Evolutionary conservation across 2,329 filamentous ascomycete species (phyloP).

Genomic region (Erysiphe neolycopersici): DNA sequence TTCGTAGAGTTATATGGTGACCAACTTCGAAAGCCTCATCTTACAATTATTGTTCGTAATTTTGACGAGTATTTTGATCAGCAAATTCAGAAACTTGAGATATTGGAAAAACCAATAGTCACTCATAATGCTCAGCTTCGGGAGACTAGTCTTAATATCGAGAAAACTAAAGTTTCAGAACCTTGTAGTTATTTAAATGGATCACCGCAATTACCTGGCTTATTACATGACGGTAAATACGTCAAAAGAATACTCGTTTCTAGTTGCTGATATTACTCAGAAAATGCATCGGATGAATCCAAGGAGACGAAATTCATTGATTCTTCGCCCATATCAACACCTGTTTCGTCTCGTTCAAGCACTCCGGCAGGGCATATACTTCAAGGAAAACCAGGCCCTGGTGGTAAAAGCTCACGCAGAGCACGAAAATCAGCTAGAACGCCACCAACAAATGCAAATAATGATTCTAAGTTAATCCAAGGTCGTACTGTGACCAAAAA

Average conservation of each 20-base stretch:
- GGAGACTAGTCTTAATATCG: too few relatives aligned
- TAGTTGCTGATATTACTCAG: slow-evolving; percentile 3
- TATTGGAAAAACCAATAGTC: slow-evolving; percentile 6
- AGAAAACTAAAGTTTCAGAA: not conserved
- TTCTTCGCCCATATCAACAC: slow-evolving; percentile 40
- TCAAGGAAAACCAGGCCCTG: slow-evolving; percentile 47
- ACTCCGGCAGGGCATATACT: slow-evolving; percentile 30
- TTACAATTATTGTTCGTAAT: slow-evolving; percentile 51
- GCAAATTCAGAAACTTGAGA: slow-evolving; percentile 60
- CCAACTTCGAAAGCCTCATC: slow-evolving; percentile 57
- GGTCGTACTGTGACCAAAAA: slow-evolving; percentile 42
- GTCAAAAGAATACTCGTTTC: not conserved
- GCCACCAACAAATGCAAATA: slow-evolving; percentile 43
- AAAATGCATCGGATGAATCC: slow-evolving; percentile 10
- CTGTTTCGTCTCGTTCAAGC: slow-evolving; percentile 15
- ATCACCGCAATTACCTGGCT: slow-evolving; percentile 20
- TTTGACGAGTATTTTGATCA: slow-evolving; percentile 93
- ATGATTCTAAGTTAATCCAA: slow-evolving; percentile 40
- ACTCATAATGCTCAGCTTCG: too few relatives aligned
- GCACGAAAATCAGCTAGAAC: slow-evolving; percentile 43
- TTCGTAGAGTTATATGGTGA: slow-evolving; percentile 79
- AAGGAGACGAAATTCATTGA: slow-evolving; percentile 19
- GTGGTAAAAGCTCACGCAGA: slow-evolving; percentile 52
- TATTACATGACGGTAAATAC: slow-evolving; percentile 10
- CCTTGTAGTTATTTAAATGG: slow-evolving; percentile 16